A percentile compares a stretch with the other conserved stretches of the same genome.
Conservation (phyloP, 108 stramenopile species). For the Cyclotella choctawhatcheeana region DNA sequence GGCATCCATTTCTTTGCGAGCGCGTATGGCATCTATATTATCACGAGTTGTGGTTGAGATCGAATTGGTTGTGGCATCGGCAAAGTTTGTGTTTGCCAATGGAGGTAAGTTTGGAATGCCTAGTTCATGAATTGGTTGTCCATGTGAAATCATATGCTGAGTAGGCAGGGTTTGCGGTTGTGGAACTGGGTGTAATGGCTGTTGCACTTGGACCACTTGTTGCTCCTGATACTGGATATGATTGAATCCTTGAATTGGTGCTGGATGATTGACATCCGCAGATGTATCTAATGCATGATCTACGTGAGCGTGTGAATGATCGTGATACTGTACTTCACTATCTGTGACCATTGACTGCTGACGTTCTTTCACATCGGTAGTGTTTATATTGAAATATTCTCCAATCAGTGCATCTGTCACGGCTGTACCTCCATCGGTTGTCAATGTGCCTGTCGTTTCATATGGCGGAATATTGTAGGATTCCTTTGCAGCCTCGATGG, state of each 20-base stretch:
- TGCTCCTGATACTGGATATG: neutral
- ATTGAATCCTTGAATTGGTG: neutral
- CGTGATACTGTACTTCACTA: neutral
- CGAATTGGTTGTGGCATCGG: neutral
- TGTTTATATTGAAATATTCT: neutral
- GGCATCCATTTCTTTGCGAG: conserved; percentile 21
- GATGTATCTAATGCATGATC: neutral
- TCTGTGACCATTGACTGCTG: neutral
- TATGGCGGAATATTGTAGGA: conserved; percentile 4
- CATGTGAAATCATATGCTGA: neutral
- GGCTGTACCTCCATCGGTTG: neutral
- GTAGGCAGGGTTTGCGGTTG: neutral
- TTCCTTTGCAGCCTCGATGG: conserved; percentile 2
- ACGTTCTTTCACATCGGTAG: neutral
- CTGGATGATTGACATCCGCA: neutral
- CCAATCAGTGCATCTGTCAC: neutral
- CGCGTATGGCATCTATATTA: neutral
- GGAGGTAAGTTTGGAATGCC: neutral
- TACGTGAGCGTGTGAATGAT: neutral
- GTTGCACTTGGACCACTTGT: neutral
- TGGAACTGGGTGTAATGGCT: neutral
- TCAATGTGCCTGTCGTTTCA: neutral
- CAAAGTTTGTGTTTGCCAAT: neutral
- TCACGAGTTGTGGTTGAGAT: neutral
- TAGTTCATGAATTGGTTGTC: neutral